These are phyloP conservation scores for Antarctomyces pellizariae DNA, from an alignment of 495 filamentous ascomycete genomes.

Conservation along the genomic window DNA sequence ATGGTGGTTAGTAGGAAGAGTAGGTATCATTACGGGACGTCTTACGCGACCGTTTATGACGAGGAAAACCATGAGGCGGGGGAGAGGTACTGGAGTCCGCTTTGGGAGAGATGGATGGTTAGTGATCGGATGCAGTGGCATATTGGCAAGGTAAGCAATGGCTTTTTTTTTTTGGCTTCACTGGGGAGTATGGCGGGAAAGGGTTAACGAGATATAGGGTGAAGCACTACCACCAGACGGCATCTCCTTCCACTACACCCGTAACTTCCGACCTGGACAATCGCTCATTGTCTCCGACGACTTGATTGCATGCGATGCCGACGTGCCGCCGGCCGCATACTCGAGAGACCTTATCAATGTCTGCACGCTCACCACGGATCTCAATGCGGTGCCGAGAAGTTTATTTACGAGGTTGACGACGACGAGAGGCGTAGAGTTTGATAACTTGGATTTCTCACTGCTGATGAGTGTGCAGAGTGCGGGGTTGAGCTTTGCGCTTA, in stretches of 20 bases:
- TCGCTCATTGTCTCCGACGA: conserved; percentile 46
- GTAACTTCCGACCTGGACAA: conserved; percentile 47
- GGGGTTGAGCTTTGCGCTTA: conserved; percentile 44
- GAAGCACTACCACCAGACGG: conserved; percentile 43
- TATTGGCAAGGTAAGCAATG: conserved; percentile 35
- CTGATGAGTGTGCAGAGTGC: conserved; percentile 56
- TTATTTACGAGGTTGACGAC: conserved; percentile 44
- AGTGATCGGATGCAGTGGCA: conserved; percentile 64
- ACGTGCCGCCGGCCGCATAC: conserved; percentile 34
- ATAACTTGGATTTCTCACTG: conserved; percentile 51
- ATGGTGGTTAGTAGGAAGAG: conserved; percentile 44
- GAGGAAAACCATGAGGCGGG: conserved; percentile 38
- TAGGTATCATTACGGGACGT: conserved; percentile 56
- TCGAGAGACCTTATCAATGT: conserved; percentile 34
- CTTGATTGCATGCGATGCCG: conserved; percentile 42
- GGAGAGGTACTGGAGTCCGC: conserved; percentile 49
- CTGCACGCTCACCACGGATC: conserved; percentile 54
- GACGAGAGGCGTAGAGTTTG: conserved; percentile 48
- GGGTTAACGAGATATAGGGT: conserved; percentile 20
- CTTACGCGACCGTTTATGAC: conserved; percentile 52
- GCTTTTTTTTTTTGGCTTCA: conserved; percentile 1
- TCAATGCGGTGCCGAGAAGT: conserved; percentile 39
- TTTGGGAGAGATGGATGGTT: conserved; percentile 68
- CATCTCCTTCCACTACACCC: conserved; percentile 56
- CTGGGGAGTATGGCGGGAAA: neutral